phyloP scores from a whole-genome alignment of 225 moss, liverwort and hornwort species.

The Pseudoscleropodium purum region DNA sequence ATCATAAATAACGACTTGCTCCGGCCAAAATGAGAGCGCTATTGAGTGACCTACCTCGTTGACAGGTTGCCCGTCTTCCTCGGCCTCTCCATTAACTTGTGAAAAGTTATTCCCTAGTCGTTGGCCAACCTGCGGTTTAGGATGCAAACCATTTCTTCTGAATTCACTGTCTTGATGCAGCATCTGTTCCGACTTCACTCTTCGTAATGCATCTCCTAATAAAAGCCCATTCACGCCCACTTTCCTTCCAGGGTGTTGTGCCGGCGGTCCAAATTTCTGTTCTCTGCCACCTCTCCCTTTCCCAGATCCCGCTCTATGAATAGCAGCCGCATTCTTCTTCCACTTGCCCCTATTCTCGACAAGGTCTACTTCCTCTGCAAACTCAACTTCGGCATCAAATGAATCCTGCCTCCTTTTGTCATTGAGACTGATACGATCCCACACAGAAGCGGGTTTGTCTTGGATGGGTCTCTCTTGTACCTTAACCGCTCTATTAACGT shows the following conservation, averaged over 20 bases:
- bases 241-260: constrained; percentile 10
- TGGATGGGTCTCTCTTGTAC: constrained; percentile 17
- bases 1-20: not conserved
- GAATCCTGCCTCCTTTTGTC: constrained; percentile 20
- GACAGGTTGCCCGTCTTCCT: constrained; percentile 12
- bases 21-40: not conserved
- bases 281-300: constrained; percentile 33
- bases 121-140: constrained; percentile 11
- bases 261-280: constrained; percentile 9
- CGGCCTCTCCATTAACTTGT: constrained; percentile 9
- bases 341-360: constrained; percentile 53
- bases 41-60: constrained; percentile 14
- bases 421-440: constrained; percentile 73
- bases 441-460: constrained; percentile 51
- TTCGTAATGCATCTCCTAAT: constrained; percentile 37
- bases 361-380: constrained; percentile 20
- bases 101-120: constrained; percentile 4
- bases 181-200: constrained; percentile 28
- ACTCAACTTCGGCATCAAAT: constrained; percentile 23
- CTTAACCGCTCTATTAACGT: constrained; percentile 1
- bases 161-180: constrained; percentile 14
- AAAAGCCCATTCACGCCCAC: constrained; percentile 26
- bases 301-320: constrained; percentile 18
- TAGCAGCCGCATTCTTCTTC: constrained; percentile 39
- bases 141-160: constrained; percentile 10